These are phyloP conservation scores for Actinidia arguta DNA, from an alignment of 179 eudicot genomes.

Conservation along the genomic window DNA sequence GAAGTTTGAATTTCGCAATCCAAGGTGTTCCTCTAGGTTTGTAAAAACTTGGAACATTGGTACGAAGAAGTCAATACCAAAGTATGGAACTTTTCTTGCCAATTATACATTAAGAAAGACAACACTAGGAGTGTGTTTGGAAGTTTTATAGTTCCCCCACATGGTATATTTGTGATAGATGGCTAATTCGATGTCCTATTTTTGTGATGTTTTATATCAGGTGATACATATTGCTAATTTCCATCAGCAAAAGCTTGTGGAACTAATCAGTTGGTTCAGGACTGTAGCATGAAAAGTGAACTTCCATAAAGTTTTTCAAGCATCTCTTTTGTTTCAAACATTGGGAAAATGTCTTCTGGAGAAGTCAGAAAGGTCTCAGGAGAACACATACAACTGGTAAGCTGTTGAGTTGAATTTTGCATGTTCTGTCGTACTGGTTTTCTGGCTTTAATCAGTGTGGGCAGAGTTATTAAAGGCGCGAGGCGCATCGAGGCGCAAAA, in stretches of 20 bases:
- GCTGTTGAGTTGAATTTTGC: slow-evolving; percentile 23
- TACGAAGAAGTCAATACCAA: neutral
- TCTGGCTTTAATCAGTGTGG: neutral
- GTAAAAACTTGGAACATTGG: neutral
- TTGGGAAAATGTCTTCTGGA: slow-evolving; percentile 62
- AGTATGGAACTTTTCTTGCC: neutral
- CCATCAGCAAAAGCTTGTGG: slow-evolving; percentile 13
- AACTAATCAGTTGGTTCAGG: neutral
- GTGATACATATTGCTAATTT: slow-evolving; percentile 2
- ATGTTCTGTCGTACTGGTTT: neutral
- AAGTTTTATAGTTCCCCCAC: neutral
- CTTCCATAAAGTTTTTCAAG: neutral
- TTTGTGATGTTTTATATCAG: slow-evolving; percentile 11
- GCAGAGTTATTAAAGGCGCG: no score
- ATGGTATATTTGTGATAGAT: neutral
- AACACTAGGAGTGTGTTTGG: neutral
- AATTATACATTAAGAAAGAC: neutral
- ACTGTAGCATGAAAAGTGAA: slow-evolving; percentile 12
- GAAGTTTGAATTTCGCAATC: neutral
- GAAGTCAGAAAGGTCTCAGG: slow-evolving; percentile 67
- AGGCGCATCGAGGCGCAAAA: no score
- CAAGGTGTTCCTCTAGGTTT: neutral
- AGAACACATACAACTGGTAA: slow-evolving; percentile 77
- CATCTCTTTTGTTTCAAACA: neutral
- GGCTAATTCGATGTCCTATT: slow-evolving; percentile 20